phyloP scores from a whole-genome alignment of 2,329 filamentous ascomycete species.

The Ceratocystis albifundus region DNA sequence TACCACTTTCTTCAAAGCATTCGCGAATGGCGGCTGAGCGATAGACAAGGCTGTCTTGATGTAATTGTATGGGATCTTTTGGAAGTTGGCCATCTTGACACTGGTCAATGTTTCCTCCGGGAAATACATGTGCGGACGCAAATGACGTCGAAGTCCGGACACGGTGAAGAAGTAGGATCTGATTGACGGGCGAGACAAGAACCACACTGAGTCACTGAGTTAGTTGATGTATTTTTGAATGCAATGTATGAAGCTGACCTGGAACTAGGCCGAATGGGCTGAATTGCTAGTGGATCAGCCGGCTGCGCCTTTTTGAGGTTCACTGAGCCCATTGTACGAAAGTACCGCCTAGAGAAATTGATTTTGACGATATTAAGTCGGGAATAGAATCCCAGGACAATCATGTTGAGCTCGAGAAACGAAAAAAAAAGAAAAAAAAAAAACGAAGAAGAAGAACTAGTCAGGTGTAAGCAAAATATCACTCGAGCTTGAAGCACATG shows the following conservation, averaged over 20 bases:
- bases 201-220: conserved; percentile 43
- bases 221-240: not conserved
- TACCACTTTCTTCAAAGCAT: conserved; percentile 90
- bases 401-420: not conserved
- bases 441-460: no score
- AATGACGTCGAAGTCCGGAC: conserved; percentile 75
- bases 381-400: not conserved
- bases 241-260: conserved; percentile 8
- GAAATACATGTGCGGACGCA: conserved; percentile 87
- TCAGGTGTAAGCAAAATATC: not conserved
- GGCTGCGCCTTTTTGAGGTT: not conserved
- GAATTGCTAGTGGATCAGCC: not conserved
- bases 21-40: conserved; percentile 77
- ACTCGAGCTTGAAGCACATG: not conserved
- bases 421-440: no score
- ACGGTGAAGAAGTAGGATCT: conserved; percentile 77
- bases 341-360: not conserved
- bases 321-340: not conserved
- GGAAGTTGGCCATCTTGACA: conserved; percentile 59
- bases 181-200: conserved; percentile 72
- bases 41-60: conserved; percentile 62
- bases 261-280: conserved; percentile 15
- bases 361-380: not conserved
- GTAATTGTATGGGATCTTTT: conserved; percentile 42
- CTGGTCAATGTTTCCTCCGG: conserved; percentile 70